These are phyloP conservation scores for Botrytis fragariae DNA, from an alignment of 2,329 filamentous ascomycete genomes.

Conservation along the genomic window DNA sequence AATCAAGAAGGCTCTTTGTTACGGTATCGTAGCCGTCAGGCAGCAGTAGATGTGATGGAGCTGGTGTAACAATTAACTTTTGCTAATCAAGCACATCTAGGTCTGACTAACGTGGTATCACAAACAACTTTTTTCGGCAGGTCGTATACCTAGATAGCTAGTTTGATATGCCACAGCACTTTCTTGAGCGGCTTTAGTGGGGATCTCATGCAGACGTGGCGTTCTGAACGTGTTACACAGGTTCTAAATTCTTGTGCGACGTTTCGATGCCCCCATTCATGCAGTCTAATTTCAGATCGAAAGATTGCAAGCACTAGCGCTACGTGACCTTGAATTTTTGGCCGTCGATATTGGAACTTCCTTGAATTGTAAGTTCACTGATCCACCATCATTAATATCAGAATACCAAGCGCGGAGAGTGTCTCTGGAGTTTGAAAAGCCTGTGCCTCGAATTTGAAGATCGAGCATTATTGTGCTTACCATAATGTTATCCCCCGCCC, in stretches of 20 bases:
- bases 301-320: not conserved
- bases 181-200: not conserved
- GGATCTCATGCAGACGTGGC: not conserved
- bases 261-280: not conserved
- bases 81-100: not conserved
- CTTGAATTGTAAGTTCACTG: not conserved
- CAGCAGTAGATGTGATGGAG: not conserved
- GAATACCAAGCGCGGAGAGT: not conserved
- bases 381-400: not conserved
- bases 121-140: not conserved
- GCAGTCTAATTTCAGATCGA: not conserved
- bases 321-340: not conserved
- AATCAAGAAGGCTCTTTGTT: constrained; percentile 5
- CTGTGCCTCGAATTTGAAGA: not conserved
- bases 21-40: not conserved
- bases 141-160: not conserved
- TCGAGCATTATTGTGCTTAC: not conserved
- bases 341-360: not conserved
- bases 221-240: not conserved
- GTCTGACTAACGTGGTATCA: not conserved
- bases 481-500: not conserved
- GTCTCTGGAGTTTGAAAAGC: not conserved
- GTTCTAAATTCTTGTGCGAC: not conserved
- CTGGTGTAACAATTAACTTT: not conserved
- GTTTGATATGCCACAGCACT: not conserved